phyloP scores from a whole-genome alignment of 306 rosid genomes.

The Fragaria iinumae region DNA sequence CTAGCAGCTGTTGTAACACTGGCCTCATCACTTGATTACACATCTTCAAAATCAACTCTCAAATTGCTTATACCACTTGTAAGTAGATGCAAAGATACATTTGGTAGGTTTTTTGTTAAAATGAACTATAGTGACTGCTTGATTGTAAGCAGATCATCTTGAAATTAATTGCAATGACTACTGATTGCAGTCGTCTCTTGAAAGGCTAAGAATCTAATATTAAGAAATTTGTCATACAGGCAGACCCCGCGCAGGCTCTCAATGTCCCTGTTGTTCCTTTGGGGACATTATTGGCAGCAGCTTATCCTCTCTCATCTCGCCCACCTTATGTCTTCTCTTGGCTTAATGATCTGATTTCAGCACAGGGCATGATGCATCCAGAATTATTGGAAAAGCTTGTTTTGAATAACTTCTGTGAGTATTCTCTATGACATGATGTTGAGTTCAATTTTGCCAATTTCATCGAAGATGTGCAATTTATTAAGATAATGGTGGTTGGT shows the following conservation, averaged over 20 bases:
- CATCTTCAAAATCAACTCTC: constrained; percentile 82
- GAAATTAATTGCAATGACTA: constrained; percentile 9
- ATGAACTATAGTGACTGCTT: constrained; percentile 15
- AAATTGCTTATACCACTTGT: constrained; percentile 91
- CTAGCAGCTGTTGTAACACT: constrained; percentile 87
- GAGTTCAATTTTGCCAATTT: neutral
- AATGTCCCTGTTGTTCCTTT: constrained; percentile 92
- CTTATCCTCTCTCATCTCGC: constrained; percentile 79
- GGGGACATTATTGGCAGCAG: constrained; percentile 79
- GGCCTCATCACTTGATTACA: constrained; percentile 94
- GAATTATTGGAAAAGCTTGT: constrained; percentile 78
- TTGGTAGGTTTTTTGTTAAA: constrained; percentile 12
- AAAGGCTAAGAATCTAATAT: constrained; percentile 28
- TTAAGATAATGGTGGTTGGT: neutral
- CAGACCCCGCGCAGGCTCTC: constrained; percentile 97
- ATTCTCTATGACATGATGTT: constrained; percentile 21
- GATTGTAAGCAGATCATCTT: constrained; percentile 15
- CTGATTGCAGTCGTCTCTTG: constrained; percentile 13
- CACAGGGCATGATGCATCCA: constrained; percentile 96
- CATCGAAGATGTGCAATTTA: neutral
- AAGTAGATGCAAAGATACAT: constrained; percentile 38
- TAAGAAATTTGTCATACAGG: constrained; percentile 57
- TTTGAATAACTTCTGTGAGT: constrained; percentile 92
- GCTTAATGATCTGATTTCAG: constrained; percentile 82
- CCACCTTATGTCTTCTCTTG: constrained; percentile 82